A percentile compares a stretch with the other conserved stretches of the same genome.
Conservation (phyloP, 805 yeast genomes). For the Wickerhamomyces tratensis region DNA sequence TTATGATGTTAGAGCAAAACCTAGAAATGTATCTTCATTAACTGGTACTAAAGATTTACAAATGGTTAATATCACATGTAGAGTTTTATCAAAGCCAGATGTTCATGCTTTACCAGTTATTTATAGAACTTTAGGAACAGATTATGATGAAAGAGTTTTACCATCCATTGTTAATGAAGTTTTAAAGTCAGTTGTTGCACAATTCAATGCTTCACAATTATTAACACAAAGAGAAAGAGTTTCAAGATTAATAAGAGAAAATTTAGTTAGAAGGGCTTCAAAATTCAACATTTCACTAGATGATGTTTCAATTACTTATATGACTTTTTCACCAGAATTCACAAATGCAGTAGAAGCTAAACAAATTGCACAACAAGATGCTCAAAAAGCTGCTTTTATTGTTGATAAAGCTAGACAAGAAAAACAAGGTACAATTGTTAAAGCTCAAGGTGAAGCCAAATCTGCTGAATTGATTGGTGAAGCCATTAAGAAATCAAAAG, state of each 20-base stretch:
- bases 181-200: conserved; percentile 93
- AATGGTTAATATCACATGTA: conserved; percentile 98
- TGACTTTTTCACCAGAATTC: conserved; percentile 97
- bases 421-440: conserved; percentile 93
- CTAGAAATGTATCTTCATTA: conserved; percentile 89
- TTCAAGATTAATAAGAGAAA: conserved; percentile 83
- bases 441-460: conserved; percentile 97
- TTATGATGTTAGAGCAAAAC: conserved; percentile 94
- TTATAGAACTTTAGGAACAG: conserved; percentile 86
- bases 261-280: conserved; percentile 81
- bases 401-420: conserved; percentile 97
- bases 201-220: conserved; percentile 95
- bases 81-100: conserved; percentile 89
- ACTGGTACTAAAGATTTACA: conserved; percentile 98
- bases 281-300: conserved; percentile 83
- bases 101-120: conserved; percentile 70
- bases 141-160: conserved; percentile 93
- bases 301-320: conserved; percentile 91
- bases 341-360: conserved; percentile 97
- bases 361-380: conserved; percentile 99
- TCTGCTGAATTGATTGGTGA: conserved; percentile 98
- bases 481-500: conserved; percentile 92
- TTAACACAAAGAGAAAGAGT: conserved; percentile 99
- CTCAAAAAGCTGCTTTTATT: conserved; percentile 94
- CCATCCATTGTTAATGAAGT: conserved; percentile 99